Evolutionary conservation across 2,329 filamentous ascomycete species (phyloP).

Genomic region (Fusarium hainanense): DNA sequence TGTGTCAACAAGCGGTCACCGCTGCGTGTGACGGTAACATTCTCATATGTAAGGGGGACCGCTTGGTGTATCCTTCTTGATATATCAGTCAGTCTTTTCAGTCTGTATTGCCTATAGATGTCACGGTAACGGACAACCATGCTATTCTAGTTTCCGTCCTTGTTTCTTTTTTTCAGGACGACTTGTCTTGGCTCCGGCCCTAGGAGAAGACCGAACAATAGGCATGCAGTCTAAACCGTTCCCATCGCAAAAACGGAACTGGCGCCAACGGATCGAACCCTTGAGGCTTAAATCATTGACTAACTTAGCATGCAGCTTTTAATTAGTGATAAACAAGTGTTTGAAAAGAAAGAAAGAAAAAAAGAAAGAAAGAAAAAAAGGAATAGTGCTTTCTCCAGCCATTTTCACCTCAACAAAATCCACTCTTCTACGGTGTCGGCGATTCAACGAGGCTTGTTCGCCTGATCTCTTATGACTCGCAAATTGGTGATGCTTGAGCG

Average conservation of each 20-base stretch:
- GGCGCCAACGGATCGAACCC: background rate
- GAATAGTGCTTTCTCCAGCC: background rate
- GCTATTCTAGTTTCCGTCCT: background rate
- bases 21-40: background rate
- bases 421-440: background rate
- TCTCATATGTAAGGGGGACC: background rate
- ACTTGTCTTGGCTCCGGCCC: background rate
- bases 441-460: slow-evolving; percentile 10
- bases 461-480: slow-evolving; percentile 11
- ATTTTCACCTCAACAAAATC: background rate
- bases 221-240: background rate
- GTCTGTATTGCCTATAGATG: background rate
- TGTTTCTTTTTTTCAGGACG: background rate
- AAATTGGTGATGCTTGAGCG: background rate
- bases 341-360: background rate
- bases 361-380: background rate
- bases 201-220: background rate
- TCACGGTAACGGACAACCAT: background rate
- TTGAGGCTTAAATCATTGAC: slow-evolving; percentile 7
- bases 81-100: background rate
- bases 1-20: background rate
- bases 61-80: background rate
- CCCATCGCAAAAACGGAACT: background rate
- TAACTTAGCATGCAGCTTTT: background rate
- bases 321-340: background rate